Percentiles rank a stretch among this genome's conserved stretches.
phyloP scores from a whole-genome alignment of 257 asterid genomes.

The Knoxia roxburghii region DNA sequence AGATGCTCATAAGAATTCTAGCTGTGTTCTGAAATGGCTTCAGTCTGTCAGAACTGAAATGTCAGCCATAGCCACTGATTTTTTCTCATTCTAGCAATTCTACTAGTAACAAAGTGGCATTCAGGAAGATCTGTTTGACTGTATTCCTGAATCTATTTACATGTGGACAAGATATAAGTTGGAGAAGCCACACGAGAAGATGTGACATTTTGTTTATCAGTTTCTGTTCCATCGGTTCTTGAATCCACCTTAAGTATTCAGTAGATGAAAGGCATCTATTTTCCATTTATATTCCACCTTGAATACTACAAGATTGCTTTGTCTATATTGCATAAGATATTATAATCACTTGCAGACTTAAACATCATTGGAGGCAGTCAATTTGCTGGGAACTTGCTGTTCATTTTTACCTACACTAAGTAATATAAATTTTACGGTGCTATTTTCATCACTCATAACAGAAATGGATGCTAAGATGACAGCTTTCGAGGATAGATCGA shows the following conservation, averaged over 20 bases:
- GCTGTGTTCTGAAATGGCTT: too few species aligned
- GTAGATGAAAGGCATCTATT: background rate
- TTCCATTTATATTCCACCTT: background rate
- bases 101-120: too few species aligned
- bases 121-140: background rate
- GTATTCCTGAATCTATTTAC: background rate
- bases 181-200: background rate
- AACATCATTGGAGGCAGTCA: background rate
- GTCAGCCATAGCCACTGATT: too few species aligned
- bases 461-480: slow-evolving; percentile 27
- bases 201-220: background rate
- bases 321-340: background rate
- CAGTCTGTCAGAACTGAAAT: background rate
- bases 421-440: background rate
- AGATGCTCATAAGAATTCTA: too few species aligned
- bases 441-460: background rate
- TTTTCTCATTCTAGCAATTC: too few species aligned
- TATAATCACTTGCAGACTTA: background rate
- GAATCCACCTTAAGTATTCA: background rate
- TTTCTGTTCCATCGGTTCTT: background rate
- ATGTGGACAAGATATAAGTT: background rate
- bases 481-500: slow-evolving; percentile 24
- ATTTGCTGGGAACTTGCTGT: too few species aligned
- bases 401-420: background rate
- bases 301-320: background rate